Base-by-base conservation (phyloP, 805 yeast species). In the Starmerella floris region DNA sequence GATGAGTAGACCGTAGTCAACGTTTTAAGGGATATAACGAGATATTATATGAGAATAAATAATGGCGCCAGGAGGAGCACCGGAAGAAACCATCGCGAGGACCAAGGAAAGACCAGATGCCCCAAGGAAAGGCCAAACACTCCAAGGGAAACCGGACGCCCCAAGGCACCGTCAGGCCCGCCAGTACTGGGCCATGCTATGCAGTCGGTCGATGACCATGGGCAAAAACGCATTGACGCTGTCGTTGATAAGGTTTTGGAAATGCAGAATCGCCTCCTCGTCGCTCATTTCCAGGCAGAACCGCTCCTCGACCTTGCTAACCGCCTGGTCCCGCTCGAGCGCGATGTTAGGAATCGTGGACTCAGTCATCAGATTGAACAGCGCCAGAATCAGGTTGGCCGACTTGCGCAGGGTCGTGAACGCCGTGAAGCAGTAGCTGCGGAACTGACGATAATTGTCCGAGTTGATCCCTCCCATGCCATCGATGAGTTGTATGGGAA, bases 101-200 rank as follows among this genome's bases (percentile, higher is more conserved):
- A n/a, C n/a, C n/a, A n/a, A n/a, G n/a, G n/a, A n/a, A n/a, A n/a
- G n/a, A n/a, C n/a, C n/a, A n/a, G n/a, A n/a, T n/a, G n/a, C n/a
- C n/a, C n/a, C n/a, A n/a, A n/a, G n/a, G n/a, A n/a, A n/a, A n/a
- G n/a, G n/a, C n/a, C n/a, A n/a, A n/a, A n/a, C n/a, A n/a, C n/a
- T n/a, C n/a, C n/a, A n/a, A n/a, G n/a, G n/a, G n/a, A n/a, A n/a
- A n/a, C n/a, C n/a, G n/a, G n/a, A n/a, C n/a, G n/a, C n/a, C n/a
- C n/a, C n/a, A n/a, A n/a, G n/a, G n/a, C n/a, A n/a, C 13, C 13
- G 6, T 52, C 49, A 88, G 0, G 96, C 85, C 47, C 98, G 67
- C 98, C 98, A 93, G 58, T 91, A 91, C 58, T 91, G 99, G 0
- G 99, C 96, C 58, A 91, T 69, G 62, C 88, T 84, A 60, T 91